Percentiles rank a stretch among this genome's conserved stretches.
Conservation (phyloP, 2,329 filamentous ascomycete species). For the Cladophialophora carrionii region DNA sequence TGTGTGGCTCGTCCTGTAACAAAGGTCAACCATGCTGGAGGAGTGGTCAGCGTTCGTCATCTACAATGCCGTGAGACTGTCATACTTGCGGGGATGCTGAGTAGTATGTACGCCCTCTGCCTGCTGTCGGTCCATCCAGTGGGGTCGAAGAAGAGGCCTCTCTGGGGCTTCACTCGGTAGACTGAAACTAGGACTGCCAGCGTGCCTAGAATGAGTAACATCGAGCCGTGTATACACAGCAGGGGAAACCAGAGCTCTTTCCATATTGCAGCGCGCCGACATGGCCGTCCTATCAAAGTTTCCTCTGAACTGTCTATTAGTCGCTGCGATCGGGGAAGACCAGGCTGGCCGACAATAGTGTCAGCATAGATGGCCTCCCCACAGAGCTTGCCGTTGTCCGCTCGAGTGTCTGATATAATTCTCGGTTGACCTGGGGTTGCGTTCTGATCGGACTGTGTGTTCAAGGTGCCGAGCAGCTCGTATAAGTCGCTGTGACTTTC, state of each 20-base stretch:
- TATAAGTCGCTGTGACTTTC: slow-evolving; percentile 5
- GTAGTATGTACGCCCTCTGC: background rate
- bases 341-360: background rate
- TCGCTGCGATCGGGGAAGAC: background rate
- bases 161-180: slow-evolving; percentile 17
- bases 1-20: slow-evolving; percentile 20
- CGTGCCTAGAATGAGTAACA: slow-evolving; percentile 6
- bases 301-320: background rate
- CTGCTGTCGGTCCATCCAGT: slow-evolving; percentile 3
- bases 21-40: slow-evolving; percentile 23
- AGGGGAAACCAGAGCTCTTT: slow-evolving; percentile 20
- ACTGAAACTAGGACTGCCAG: slow-evolving; percentile 1
- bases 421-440: background rate
- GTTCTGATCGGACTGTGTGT: background rate
- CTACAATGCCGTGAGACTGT: background rate
- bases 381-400: background rate
- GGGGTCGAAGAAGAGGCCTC: slow-evolving; percentile 18
- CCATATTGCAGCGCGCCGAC: slow-evolving; percentile 1
- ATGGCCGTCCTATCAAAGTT: background rate
- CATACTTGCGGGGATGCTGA: slow-evolving; percentile 11
- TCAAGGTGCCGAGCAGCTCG: slow-evolving; percentile 6
- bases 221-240: slow-evolving; percentile 11
- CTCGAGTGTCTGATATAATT: background rate
- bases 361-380: background rate
- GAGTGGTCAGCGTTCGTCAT: background rate